These are phyloP conservation scores for Fusarium pininemorale DNA, from an alignment of 2,329 filamentous ascomycete genomes.

Conservation along the genomic window DNA sequence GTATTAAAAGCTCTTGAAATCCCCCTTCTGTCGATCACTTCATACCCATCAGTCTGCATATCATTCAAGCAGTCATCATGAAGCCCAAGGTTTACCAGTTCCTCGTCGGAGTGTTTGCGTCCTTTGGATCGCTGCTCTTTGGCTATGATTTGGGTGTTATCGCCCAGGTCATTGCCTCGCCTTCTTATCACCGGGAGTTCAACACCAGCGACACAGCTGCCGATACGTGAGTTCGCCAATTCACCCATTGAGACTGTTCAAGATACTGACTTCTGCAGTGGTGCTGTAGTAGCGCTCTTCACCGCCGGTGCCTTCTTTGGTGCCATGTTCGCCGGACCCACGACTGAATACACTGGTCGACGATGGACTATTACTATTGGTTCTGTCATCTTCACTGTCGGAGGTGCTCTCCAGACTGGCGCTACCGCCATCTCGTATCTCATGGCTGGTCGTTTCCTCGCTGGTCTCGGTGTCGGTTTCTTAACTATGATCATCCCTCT, in stretches of 20 bases:
- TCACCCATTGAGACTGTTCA: rapidly evolving
- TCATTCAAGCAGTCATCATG: not conserved
- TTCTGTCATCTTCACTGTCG: conserved; percentile 75
- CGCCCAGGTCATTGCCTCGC: conserved; percentile 61
- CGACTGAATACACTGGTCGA: conserved; percentile 69
- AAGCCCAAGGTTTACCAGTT: conserved; percentile 58
- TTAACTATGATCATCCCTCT: conserved; percentile 59
- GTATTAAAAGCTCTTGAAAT: not conserved
- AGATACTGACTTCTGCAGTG: conserved; percentile 5
- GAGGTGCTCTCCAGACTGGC: conserved; percentile 77
- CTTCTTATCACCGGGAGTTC: conserved; percentile 15
- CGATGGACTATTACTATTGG: conserved; percentile 77
- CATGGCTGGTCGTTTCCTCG: conserved; percentile 74
- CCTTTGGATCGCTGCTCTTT: conserved; percentile 39
- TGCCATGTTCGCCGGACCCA: conserved; percentile 70
- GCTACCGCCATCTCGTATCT: conserved; percentile 68
- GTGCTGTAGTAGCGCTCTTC: conserved; percentile 71
- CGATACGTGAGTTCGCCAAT: conserved; percentile 40
- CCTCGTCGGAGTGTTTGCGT: conserved; percentile 54
- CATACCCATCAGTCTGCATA: not conserved
- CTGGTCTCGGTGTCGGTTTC: conserved; percentile 64
- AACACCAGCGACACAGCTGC: conserved; percentile 48
- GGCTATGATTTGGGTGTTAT: conserved; percentile 47
- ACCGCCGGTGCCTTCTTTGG: conserved; percentile 81
- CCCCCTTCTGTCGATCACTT: conserved; percentile 1